Evolutionary conservation across 352 stramenopile genomes (phyloP), one percentile per base, ranked within the genome.

Genomic region (Globisporangium cederbergense): DNA sequence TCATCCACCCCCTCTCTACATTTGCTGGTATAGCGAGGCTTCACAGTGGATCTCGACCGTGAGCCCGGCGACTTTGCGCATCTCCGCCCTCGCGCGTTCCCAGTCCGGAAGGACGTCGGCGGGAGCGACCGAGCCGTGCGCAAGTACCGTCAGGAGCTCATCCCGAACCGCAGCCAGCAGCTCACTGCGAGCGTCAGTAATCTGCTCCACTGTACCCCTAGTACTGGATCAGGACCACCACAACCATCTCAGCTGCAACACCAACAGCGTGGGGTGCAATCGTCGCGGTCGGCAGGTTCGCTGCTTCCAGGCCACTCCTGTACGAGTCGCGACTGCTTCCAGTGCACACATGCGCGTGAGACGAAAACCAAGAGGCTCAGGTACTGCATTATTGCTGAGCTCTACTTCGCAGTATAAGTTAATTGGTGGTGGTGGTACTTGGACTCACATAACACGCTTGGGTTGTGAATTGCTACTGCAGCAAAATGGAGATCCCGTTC

Each of bases 131-230:
- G 83, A 32, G 79, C 79, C 4, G 83, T 90, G 55, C 79, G 83
- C 8, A 90, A 77, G 60, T 92, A 88, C 61, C 76, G 81, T 20
- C 77, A 77, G 34, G 76, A 92, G 59, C 64, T 88, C 53, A 88
- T 90, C 43, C 79, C 76, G 10, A 77, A 89, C 60, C 79, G 83
- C 7, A 85, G 79, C 18, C 72, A 84, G 5, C 64, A 74, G 25
- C 58, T 72, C 20, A 90, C 73, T 8, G 75, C 77, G 32, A 85
- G 75, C 16, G 74, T 66, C 28, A 64, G 58, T 42, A 76, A 72
- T 40, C 46, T 75, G 25, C 60, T 74, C 7, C 8, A 25, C 18
- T 14, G 4, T 47, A 16, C 43, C 6, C 16, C 16, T 49, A 6
- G 2, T 8, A 20, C 16, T 22, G 43, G 18, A 11, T 49, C 18